These are phyloP conservation scores for Selaginella tamariscina DNA, from an alignment of 75 land plant species.

Conservation along the genomic window DNA sequence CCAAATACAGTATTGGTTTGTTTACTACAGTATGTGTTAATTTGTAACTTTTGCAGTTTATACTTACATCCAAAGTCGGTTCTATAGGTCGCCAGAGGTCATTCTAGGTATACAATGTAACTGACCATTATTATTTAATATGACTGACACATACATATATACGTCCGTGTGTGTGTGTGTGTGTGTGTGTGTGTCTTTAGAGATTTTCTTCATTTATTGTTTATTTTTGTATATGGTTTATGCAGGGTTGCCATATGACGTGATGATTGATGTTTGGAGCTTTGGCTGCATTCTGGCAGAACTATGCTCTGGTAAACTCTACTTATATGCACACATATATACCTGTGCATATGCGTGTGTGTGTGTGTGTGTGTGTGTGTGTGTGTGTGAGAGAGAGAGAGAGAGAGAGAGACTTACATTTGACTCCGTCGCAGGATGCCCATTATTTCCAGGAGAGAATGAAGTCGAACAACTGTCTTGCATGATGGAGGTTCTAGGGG, in stretches of 20 bases:
- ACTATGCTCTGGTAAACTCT: constrained; percentile 21
- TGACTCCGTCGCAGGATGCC: constrained; percentile 17
- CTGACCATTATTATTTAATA: neutral
- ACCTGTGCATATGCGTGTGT: neutral
- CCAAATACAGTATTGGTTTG: too few species aligned
- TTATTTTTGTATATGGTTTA: too few species aligned
- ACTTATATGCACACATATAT: too few species aligned
- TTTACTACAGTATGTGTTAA: neutral
- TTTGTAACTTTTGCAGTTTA: constrained; percentile 26
- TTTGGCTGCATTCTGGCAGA: constrained; percentile 37
- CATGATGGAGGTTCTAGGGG: constrained; percentile 31
- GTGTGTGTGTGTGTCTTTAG: too few species aligned
- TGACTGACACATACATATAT: neutral
- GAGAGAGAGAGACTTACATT: too few species aligned
- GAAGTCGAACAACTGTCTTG: constrained; percentile 33
- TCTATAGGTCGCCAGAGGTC: constrained; percentile 34
- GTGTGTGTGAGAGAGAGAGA: neutral
- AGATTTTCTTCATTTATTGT: too few species aligned
- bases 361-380: neutral
- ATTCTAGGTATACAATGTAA: constrained; percentile 21
- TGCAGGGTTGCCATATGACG: constrained; percentile 29
- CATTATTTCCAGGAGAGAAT: constrained; percentile 34
- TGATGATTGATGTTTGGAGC: constrained; percentile 38
- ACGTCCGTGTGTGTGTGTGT: too few species aligned
- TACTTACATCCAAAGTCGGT: constrained; percentile 33